Evolutionary conservation across 768 basidiomycete genomes (phyloP).

Genomic region (Steccherinum ochraceum): DNA sequence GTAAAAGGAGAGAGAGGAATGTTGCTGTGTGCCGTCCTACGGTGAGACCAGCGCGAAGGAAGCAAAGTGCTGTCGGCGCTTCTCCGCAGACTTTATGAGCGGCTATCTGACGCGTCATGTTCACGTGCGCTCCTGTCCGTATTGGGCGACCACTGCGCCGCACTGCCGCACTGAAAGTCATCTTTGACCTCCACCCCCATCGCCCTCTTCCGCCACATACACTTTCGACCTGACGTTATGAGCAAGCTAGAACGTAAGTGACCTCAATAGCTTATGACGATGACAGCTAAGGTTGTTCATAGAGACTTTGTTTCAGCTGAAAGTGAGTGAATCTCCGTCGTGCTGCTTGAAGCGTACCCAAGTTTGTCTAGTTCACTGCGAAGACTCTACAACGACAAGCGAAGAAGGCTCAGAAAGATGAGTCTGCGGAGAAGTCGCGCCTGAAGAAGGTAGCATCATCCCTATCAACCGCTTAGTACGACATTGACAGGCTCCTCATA

Average conservation of each 20-base stretch:
- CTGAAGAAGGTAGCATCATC: slow-evolving; percentile 84
- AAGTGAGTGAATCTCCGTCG: slow-evolving; percentile 41
- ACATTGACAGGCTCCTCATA: slow-evolving; percentile 24
- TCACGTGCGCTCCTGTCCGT: background rate
- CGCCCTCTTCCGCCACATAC: too few relatives aligned
- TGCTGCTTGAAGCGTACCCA: background rate
- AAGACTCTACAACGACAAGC: slow-evolving; percentile 93
- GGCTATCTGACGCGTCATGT: background rate
- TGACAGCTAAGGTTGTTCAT: slow-evolving; percentile 26
- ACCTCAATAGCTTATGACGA: background rate
- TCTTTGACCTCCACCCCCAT: background rate
- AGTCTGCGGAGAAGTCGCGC: slow-evolving; percentile 78
- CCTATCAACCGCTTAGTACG: background rate
- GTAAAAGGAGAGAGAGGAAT: background rate
- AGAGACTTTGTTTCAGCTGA: slow-evolving; percentile 99
- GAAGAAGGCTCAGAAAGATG: slow-evolving; percentile 97
- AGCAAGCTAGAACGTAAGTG: slow-evolving; percentile 85
- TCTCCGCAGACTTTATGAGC: background rate
- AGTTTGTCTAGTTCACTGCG: slow-evolving; percentile 80
- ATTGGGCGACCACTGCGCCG: background rate
- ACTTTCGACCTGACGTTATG: too few relatives aligned
- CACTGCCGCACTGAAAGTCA: background rate
- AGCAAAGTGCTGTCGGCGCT: background rate
- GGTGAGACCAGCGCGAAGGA: too few relatives aligned
- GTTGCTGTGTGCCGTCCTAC: background rate